A percentile compares a stretch with the other conserved stretches of the same genome.
Evolutionary conservation across 768 basidiomycete species (phyloP).

Genomic region (Xanthoconium purpureum): DNA sequence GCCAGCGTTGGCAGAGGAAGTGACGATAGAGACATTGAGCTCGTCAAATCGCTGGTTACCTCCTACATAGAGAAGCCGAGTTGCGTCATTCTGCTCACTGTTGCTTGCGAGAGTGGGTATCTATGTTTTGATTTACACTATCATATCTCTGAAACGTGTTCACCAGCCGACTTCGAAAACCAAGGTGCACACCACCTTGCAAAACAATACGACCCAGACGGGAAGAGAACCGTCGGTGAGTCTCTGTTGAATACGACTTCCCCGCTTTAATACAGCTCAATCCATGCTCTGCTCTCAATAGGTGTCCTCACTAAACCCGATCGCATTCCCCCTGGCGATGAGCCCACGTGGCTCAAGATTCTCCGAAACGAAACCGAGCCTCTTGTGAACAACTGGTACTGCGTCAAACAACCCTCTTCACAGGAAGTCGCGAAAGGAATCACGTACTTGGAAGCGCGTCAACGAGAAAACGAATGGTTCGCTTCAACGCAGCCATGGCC

Average conservation of each 20-base stretch:
- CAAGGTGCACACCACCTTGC: slow-evolving; percentile 69
- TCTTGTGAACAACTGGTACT: slow-evolving; percentile 33
- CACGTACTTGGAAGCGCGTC: slow-evolving; percentile 59
- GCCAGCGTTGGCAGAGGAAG: slow-evolving; percentile 51
- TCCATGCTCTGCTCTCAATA: neutral
- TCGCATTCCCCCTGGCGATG: slow-evolving; percentile 37
- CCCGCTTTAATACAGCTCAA: slow-evolving; percentile 30
- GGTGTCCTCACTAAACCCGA: slow-evolving; percentile 65
- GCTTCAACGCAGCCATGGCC: slow-evolving; percentile 49
- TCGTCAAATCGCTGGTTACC: slow-evolving; percentile 56
- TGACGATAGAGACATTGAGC: slow-evolving; percentile 53
- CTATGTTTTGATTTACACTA: neutral
- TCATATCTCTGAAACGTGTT: slow-evolving; percentile 37
- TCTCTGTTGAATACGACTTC: neutral
- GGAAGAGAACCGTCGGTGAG: slow-evolving; percentile 68
- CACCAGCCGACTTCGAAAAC: slow-evolving; percentile 75
- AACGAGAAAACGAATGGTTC: slow-evolving; percentile 57
- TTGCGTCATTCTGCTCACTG: slow-evolving; percentile 66
- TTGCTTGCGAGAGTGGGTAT: slow-evolving; percentile 40
- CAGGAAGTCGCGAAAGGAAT: slow-evolving; percentile 24
- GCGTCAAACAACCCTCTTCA: slow-evolving; percentile 39
- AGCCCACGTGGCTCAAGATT: slow-evolving; percentile 49
- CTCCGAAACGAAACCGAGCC: slow-evolving; percentile 50
- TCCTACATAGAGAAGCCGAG: slow-evolving; percentile 63
- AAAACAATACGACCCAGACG: slow-evolving; percentile 55